A percentile compares a stretch with the other conserved stretches of the same genome.
Conservation (phyloP, 768 basidiomycete species). For the Crucibulum laeve region DNA sequence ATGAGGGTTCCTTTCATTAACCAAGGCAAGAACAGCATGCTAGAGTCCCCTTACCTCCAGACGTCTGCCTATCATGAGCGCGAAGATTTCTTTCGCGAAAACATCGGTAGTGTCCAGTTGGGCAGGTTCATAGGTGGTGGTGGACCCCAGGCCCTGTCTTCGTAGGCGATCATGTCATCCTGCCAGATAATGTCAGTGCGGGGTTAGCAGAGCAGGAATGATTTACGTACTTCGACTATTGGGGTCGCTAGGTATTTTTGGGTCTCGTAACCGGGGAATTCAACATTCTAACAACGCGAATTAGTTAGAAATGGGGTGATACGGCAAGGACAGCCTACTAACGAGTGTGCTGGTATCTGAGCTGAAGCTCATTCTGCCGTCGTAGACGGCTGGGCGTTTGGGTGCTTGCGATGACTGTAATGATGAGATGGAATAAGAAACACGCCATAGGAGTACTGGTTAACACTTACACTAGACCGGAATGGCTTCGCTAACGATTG, state of each 20-base stretch:
- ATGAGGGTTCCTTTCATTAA: not conserved
- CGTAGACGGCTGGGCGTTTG: conserved; percentile 13
- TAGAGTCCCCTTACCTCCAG: not conserved
- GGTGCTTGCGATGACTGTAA: not conserved
- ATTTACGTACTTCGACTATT: conserved; percentile 6
- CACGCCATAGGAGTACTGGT: too few species aligned
- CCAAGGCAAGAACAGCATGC: not conserved
- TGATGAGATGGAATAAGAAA: too few species aligned
- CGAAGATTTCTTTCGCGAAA: conserved; percentile 14
- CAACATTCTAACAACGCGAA: conserved; percentile 9
- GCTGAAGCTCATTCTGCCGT: conserved; percentile 20
- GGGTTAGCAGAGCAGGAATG: conserved; percentile 5
- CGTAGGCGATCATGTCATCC: conserved; percentile 28
- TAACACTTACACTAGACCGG: not conserved
- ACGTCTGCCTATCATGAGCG: not conserved
- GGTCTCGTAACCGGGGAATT: conserved; percentile 7
- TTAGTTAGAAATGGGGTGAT: not conserved
- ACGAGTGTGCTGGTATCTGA: conserved; percentile 20
- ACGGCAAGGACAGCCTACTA: conserved; percentile 1
- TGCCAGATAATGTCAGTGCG: conserved; percentile 6
- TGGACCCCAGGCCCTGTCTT: conserved; percentile 35
- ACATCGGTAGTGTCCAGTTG: conserved; percentile 15
- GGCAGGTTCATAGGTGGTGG: conserved; percentile 14
- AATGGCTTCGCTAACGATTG: not conserved
- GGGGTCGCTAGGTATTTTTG: conserved; percentile 1